Base-by-base conservation (phyloP, 2,329 filamentous ascomycete genomes). In the Monilinia vaccinii-corymbosi region DNA sequence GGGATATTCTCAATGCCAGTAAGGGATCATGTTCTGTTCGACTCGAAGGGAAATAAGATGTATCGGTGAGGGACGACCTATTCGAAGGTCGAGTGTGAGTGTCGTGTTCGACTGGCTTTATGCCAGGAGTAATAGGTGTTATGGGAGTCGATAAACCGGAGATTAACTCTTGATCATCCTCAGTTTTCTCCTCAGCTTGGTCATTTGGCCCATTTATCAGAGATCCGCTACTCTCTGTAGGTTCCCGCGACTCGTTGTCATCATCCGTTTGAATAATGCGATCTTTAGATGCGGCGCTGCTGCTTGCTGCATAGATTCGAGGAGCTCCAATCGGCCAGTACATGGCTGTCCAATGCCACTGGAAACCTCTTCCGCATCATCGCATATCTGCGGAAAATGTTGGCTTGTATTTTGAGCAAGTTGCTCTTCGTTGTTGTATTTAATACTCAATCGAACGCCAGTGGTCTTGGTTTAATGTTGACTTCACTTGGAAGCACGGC, bases 241-340 rank as follows among this genome's bases (percentile, higher is more conserved):
- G 71, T 64, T 68, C 72, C 69, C 65, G 50, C 62, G 71, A 64
- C 64, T 76, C 65, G 68, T 83, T 76, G 72, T 86, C 85, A 77
- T 89, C 82, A 66, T 86, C 80, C 57, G 80, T 82, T 63, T 83
- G 74, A 63, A 80, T 75, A 60, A 79, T 72, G 63, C 76, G 79
- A 66, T 78, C 73, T 60, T 75, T 73, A 59, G 78, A 74, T 66
- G 78, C 74, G 72, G 80, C 79, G 71, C 81, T 82, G 75, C 84
- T 89, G 76, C 81, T 88, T 68, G 88, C 88, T 71, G 89, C 86
- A 78, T 90, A 93, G 73, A 92, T 85, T 73, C 86, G 85, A 71
- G 90, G 89, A 73, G 89, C 89, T 74, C 88, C 89, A 74, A 91
- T 83, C 71, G 90, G 90, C 90, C 90, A 95, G 81, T 95, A 95